Percentiles rank a stretch among this genome's conserved stretches.
Evolutionary conservation across 1,284 basidiomycete genomes (phyloP).

Genomic region (Cutaneotrichosporon sp.): DNA sequence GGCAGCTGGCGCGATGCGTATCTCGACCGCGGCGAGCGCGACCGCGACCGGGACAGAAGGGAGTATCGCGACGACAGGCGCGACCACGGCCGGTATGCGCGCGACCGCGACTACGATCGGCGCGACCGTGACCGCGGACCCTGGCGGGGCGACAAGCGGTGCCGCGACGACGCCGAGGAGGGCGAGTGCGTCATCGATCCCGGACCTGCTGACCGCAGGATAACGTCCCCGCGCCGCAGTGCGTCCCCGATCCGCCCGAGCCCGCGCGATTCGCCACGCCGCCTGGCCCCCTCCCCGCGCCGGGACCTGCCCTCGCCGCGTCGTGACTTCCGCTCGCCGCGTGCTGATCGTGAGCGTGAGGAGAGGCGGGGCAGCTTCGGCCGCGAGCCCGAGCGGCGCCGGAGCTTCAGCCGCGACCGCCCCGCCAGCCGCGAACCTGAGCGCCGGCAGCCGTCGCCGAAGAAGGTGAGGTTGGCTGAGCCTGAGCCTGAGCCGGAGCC

Average conservation of each 20-base stretch:
- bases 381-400: slow-evolving; percentile 2
- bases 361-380: not conserved
- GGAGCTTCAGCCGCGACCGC: not conserved
- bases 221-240: slow-evolving; percentile 4
- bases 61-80: slow-evolving; percentile 10
- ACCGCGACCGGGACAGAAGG: slow-evolving; percentile 10
- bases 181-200: slow-evolving; percentile 11
- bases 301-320: not conserved
- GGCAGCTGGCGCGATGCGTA: slow-evolving; percentile 67
- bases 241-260: not conserved
- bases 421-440: not conserved
- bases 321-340: not conserved
- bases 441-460: not conserved
- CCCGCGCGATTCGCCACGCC: not conserved
- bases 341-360: slow-evolving; percentile 37
- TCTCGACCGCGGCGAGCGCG: slow-evolving; percentile 45
- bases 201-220: slow-evolving; percentile 4
- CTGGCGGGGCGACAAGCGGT: slow-evolving; percentile 2
- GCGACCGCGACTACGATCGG: slow-evolving; percentile 2
- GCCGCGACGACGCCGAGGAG: slow-evolving; percentile 17
- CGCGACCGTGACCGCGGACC: slow-evolving; percentile 18
- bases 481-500: slow-evolving; percentile 54
- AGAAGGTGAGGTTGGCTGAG: slow-evolving; percentile 6
- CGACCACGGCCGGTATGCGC: slow-evolving; percentile 10
- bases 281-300: not conserved